Base-by-base conservation (phyloP, 371 early-diverging fungal species). In the Blyttiomyces sp. region DNA sequence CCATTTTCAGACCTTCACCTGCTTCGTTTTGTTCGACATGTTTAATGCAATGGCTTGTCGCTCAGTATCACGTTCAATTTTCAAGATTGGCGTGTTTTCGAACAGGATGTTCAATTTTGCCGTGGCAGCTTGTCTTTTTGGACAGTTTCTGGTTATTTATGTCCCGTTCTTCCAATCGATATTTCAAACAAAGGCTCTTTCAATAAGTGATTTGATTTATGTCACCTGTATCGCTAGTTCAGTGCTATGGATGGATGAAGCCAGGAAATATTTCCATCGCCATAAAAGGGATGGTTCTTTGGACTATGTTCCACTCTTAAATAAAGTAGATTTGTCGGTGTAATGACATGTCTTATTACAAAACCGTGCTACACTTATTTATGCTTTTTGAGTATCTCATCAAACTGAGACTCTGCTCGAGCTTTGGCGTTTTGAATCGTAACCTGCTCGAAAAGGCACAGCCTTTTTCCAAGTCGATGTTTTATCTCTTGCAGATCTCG, bases 11-110 rank as follows among this genome's bases (percentile, higher is more conserved):
- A 95, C 97, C 0, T 96, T 96, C 68, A 95, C 97, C 4, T 88
- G 90, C 27, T 94, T 96, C 77, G 96, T 96, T 33, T 84, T 95
- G 59, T 95, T 91, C 68, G 96, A 94, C 69, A 89, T 95, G 88
- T 94, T 93, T 76, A 96, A 96, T 66, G 90, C 94, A 3, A 71
- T 94, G 46, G 82, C 91, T 4, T 96, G 96, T 69, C 86, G 96
- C 30, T 94, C 95, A 4, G 83, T 81, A 31, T 85, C 85, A 58
- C 86, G 90, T 56, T 92, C 95, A 0, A 82, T 93, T 43, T 86
- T 88, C 44, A 72, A 79, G 9, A 64, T 94, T 24, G 94, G 94
- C 0, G 69, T 93, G 61, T 85, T 88, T 53, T 85, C 88, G 11
- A 96, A 96, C 81, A 74, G 73, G 26, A 90, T 93, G 84, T 93